Percentiles rank a stretch among this genome's conserved stretches.
Evolutionary conservation across 371 early-diverging fungal genomes (phyloP).

Genomic region (Parasitella parasitica): DNA sequence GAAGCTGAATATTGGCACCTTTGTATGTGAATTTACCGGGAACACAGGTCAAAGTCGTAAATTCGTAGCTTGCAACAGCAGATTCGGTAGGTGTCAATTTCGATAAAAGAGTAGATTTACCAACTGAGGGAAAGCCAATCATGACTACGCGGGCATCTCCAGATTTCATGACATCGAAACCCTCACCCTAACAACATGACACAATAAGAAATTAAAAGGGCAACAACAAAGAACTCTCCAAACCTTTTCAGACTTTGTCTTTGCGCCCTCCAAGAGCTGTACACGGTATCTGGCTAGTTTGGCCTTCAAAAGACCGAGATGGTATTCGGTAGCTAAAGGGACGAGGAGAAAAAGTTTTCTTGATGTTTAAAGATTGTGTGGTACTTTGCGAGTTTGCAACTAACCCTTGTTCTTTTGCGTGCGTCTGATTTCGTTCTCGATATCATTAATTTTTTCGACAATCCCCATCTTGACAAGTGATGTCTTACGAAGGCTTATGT

Average conservation of each 20-base stretch:
- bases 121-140: conserved; percentile 99
- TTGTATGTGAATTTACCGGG: conserved; percentile 98
- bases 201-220: too few species aligned
- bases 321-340: conserved; percentile 85
- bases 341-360: neutral
- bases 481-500: neutral
- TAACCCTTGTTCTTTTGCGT: conserved; percentile 91
- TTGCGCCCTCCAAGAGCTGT: conserved; percentile 88
- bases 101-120: conserved; percentile 96
- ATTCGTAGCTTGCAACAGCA: conserved; percentile 95
- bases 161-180: conserved; percentile 97
- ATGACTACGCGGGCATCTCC: conserved; percentile 99
- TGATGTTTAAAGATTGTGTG: neutral
- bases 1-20: conserved; percentile 96
- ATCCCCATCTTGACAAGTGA: conserved; percentile 81
- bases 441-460: conserved; percentile 91
- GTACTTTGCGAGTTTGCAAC: neutral
- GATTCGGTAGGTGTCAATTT: conserved; percentile 96
- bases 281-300: conserved; percentile 95
- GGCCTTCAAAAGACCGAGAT: conserved; percentile 96
- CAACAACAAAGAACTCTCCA: neutral
- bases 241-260: conserved; percentile 85
- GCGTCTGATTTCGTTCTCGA: conserved; percentile 80
- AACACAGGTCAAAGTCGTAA: conserved; percentile 98
- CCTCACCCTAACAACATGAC: conserved; percentile 82